Base-by-base conservation (phyloP, 768 basidiomycete genomes). In the Pisolithus sp. region DNA sequence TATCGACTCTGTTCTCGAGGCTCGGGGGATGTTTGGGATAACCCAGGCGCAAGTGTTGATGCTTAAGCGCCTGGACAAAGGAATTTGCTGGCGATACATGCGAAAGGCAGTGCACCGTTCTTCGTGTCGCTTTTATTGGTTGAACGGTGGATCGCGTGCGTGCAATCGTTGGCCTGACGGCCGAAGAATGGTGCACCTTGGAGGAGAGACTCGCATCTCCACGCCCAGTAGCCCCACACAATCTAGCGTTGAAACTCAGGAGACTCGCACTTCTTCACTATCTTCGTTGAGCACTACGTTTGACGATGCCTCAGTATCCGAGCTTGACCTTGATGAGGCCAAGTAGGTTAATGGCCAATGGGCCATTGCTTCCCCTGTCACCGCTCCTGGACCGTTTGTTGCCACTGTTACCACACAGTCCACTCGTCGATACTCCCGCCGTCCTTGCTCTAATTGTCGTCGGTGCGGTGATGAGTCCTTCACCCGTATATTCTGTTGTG, bases 161-260 rank as follows among this genome's bases (percentile, higher is more conserved):
- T 40, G 67, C 76, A 44, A 74, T 89, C 18, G 75, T 90, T 12
- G 89, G 89, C 12, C 81, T 86, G 62, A 81, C 79, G 28, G 80
- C 83, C 15, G 78, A 74, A 7, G 85, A 83, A 0, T 92, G 89
- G 89, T 91, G 87, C 68, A 73, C 76, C 0, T 65, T 91, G 17
- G 81, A 88, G 61, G 87, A 89, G n/a, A n/a, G 59, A 65, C 68
- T 1, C 59, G 30, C 58, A 53, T n/a, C 38, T 37, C 45, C 3
- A 56, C 46, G 57, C 46, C 20, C 48, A 41, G 23, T 23, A 50
- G 47, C 43, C 48, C 51, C 36, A 13, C 20, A 7, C n/a, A 40
- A 37, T 13, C 50, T 12, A 58, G 48, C n/a, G 15, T 20, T 9
- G 50, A 48, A 36, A 36, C 43, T 23, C 38, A 42, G 18, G 34